Conservation (phyloP, 805 yeast species). For the Candida multigemmis region DNA sequence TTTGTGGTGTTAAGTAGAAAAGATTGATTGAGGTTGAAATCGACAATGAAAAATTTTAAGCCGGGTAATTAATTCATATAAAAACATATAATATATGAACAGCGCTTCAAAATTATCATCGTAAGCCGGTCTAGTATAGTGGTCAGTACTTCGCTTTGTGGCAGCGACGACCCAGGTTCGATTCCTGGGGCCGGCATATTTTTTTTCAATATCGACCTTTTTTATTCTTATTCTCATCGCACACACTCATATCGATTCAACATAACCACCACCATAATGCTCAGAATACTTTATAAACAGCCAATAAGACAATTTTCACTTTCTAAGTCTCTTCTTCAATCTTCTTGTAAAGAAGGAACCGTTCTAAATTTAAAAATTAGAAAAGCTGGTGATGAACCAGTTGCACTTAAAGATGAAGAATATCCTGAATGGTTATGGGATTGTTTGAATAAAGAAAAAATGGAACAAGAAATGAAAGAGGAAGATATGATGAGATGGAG, state of each 20-base stretch:
- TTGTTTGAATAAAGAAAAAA: conserved; percentile 59
- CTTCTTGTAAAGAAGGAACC: conserved; percentile 60
- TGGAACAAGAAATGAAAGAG: conserved; percentile 43
- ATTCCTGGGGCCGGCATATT: neutral
- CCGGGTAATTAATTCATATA: conserved; percentile 1
- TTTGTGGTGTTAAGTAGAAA: conserved; percentile 1
- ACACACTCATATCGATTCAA: conserved; percentile 2
- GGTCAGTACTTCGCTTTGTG: neutral
- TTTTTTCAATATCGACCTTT: neutral
- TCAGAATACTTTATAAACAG: conserved; percentile 1
- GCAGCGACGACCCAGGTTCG: neutral
- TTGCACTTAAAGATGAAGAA: conserved; percentile 79
- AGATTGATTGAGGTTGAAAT: neutral
- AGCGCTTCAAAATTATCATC: neutral
- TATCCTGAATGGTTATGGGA: conserved; percentile 96
- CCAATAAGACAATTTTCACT: conserved; percentile 1
- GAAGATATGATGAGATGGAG: conserved; percentile 62
- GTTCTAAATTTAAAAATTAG: conserved; percentile 61
- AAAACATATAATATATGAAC: neutral
- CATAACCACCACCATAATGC: neutral
- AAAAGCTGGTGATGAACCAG: conserved; percentile 78
- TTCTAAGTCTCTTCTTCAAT: conserved; percentile 3
- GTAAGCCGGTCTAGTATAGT: neutral
- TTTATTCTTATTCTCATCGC: conserved; percentile 2
- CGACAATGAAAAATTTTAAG: conserved; percentile 3